Evolutionary conservation across 306 rosid genomes (phyloP), one percentile per base, ranked within the genome.

Genomic region (Lathyrus sativus): DNA sequence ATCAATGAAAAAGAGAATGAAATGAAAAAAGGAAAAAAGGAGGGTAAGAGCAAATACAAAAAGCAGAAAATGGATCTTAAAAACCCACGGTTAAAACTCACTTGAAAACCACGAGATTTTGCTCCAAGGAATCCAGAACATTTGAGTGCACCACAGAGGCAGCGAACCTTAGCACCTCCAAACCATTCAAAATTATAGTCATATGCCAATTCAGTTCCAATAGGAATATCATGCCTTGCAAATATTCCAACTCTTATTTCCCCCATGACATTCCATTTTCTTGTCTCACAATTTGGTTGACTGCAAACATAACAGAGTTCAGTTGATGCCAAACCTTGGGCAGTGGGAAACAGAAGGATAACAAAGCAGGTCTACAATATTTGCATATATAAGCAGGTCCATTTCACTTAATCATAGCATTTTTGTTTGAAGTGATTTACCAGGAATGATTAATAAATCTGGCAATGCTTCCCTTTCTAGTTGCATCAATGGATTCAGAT

Each of bases 81-180:
- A 74, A 35, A 9, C 22, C 48, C 54, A 48, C 60, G n/a, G 45
- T 28, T 65, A 68, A 71, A 68, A 60, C 69, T 33, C 80, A 83
- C 98, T 88, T 88, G 97, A 82, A 93, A 93, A 65, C 96, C 98
- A 66, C 96, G 98, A 70, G 97, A 93, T 73, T 90, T 93, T 43
- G 97, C 98, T 72, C 98, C 96, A 76, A 88, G 98, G 60, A 93
- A 93, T 82, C 95, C 98, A 13, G 91, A 90, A 71, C 97, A 93
- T 77, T 76, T 90, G 57, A 74, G 41, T 33, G 97, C 93, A 75
- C 98, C 98, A 82, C 98, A 92, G 50, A 85, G 96, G 86, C 98
- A 92, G 43, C 96, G 96, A 56, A 92, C 96, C 84, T 92, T 92
- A 48, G 91, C 85, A 66, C 98, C 96, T 3, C 98, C 98, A 80